Percentiles rank a stretch among this genome's conserved stretches.
phyloP scores from a whole-genome alignment of 495 filamentous ascomycete species.

The Neurospora intermedia region DNA sequence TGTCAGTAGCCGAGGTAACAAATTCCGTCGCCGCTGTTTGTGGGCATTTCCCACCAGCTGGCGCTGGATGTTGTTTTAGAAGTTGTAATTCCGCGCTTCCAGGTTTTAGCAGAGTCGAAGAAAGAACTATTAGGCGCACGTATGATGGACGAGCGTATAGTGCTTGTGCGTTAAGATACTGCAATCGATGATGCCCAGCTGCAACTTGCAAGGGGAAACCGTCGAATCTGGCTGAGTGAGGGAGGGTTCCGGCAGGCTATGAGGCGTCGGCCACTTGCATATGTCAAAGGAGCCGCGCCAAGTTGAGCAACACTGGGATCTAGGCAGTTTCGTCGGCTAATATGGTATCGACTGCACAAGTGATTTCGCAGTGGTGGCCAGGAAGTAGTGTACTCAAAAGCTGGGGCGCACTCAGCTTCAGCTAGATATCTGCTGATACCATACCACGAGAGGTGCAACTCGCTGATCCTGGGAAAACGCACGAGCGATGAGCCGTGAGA shows the following conservation, averaged over 20 bases:
- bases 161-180: neutral
- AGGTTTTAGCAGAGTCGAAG: neutral
- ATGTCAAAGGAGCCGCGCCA: constrained; percentile 5
- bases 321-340: constrained; percentile 6
- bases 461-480: neutral
- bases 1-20: constrained; percentile 18
- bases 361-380: neutral
- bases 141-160: neutral
- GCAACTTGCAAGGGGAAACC: neutral
- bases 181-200: neutral
- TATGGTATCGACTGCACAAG: neutral
- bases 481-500: neutral
- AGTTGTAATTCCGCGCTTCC: constrained; percentile 1
- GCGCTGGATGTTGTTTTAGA: constrained; percentile 1
- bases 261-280: neutral
- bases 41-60: constrained; percentile 21
- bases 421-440: neutral
- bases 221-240: neutral
- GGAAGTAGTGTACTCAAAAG: neutral
- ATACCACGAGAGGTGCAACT: neutral
- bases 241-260: constrained; percentile 1
- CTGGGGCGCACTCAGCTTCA: neutral
- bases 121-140: neutral
- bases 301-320: constrained; percentile 4
- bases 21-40: constrained; percentile 27